Percentiles rank a stretch among this genome's conserved stretches.
phyloP scores from a whole-genome alignment of 2,329 filamentous ascomycete genomes.

The Aspergillus viridinutans region DNA sequence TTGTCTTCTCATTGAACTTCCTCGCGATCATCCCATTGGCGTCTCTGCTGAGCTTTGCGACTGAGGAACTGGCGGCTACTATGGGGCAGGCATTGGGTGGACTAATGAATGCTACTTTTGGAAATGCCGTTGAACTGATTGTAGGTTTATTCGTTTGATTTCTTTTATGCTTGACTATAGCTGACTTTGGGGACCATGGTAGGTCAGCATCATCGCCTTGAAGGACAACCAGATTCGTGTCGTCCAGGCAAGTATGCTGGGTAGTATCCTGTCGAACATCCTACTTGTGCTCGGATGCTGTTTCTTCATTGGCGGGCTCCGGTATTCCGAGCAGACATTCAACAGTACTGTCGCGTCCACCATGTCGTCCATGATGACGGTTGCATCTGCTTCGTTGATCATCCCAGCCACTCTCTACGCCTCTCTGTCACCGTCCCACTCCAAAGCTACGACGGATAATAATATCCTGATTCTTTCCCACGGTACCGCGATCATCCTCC shows the following conservation, averaged over 20 bases:
- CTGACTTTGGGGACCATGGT: constrained; percentile 7
- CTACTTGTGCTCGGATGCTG: constrained; percentile 80
- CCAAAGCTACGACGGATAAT: constrained; percentile 30
- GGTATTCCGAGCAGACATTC: constrained; percentile 63
- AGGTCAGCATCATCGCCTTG: constrained; percentile 91
- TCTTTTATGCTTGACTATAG: constrained; percentile 20
- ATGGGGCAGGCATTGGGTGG: constrained; percentile 60
- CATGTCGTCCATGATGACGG: constrained; percentile 66
- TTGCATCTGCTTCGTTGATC: constrained; percentile 72
- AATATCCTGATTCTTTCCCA: constrained; percentile 70
- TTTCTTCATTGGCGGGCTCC: constrained; percentile 70
- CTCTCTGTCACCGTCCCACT: constrained; percentile 49
- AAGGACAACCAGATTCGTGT: constrained; percentile 83
- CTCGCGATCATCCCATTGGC: constrained; percentile 61
- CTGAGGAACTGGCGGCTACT: constrained; percentile 58
- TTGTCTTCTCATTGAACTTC: constrained; percentile 61
- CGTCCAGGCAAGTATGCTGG: constrained; percentile 97
- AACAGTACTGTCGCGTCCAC: constrained; percentile 49
- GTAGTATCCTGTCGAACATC: constrained; percentile 91
- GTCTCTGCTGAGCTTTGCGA: constrained; percentile 60
- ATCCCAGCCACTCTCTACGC: constrained; percentile 73
- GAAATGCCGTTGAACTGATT: constrained; percentile 63
- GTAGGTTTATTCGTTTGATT: constrained; percentile 69
- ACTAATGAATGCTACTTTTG: constrained; percentile 63
- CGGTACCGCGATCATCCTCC: constrained; percentile 70